These are phyloP conservation scores for Xylaria arbuscula DNA, from an alignment of 2,329 filamentous ascomycete genomes.

Conservation along the genomic window DNA sequence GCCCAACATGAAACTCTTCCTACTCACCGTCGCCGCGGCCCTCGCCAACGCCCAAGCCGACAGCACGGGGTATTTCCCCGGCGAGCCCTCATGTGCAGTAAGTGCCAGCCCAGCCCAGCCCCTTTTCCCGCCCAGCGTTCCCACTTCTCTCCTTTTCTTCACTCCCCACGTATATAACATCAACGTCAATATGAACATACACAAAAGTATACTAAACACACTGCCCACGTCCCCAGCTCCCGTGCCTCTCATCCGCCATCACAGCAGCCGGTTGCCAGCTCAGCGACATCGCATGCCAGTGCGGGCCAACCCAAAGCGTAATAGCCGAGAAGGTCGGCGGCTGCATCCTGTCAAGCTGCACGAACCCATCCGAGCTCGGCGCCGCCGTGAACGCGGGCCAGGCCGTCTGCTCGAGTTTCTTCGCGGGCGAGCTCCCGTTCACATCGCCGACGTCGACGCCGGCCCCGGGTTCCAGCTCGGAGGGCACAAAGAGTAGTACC, in stretches of 20 bases:
- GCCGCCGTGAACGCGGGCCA: constrained; percentile 46
- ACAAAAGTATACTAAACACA: not conserved
- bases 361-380: constrained; percentile 41
- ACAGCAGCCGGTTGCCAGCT: constrained; percentile 58
- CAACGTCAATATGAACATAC: not conserved
- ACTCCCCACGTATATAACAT: not conserved
- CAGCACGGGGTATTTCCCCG: constrained; percentile 47
- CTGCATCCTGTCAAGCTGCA: constrained; percentile 47
- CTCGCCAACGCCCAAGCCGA: constrained; percentile 49
- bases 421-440: constrained; percentile 41
- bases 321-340: constrained; percentile 44
- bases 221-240: constrained; percentile 48
- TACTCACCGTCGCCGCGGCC: constrained; percentile 43
- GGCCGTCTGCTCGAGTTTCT: constrained; percentile 49
- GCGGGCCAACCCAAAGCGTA: constrained; percentile 52
- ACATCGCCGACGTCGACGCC: constrained; percentile 24
- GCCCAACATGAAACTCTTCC: constrained; percentile 46
- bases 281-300: constrained; percentile 63
- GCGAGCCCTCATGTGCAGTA: constrained; percentile 54
- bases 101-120: constrained; percentile 36
- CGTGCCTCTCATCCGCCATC: constrained; percentile 61
- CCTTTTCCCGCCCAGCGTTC: not conserved
- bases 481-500: no score
- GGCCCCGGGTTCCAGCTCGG: constrained; percentile 10
- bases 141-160: no score